A percentile compares a stretch with the other conserved stretches of the same genome.
These are phyloP conservation scores for Aspergillus novoparasiticus DNA, from an alignment of 2,329 filamentous ascomycete genomes.

Conservation along the genomic window DNA sequence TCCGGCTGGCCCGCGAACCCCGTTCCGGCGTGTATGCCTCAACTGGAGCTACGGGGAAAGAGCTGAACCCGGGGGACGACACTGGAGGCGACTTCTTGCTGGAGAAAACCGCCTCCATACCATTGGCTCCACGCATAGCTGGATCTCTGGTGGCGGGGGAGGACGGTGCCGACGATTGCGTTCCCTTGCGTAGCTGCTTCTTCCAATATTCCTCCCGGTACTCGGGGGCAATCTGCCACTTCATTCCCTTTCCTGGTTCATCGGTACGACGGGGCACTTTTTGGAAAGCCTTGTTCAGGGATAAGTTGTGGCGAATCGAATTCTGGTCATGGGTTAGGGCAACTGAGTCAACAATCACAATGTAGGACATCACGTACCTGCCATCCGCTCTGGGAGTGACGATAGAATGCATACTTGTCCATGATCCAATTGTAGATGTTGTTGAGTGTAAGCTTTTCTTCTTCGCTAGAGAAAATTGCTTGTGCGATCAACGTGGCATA, in stretches of 20 bases:
- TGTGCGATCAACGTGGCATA: conserved; percentile 97
- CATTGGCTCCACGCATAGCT: conserved; percentile 39
- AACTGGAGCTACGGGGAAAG: conserved; percentile 44
- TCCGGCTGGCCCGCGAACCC: conserved; percentile 40
- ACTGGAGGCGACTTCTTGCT: conserved; percentile 40
- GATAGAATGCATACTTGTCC: conserved; percentile 89
- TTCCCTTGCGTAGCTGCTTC: conserved; percentile 55
- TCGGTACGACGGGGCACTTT: conserved; percentile 91
- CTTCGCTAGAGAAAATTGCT: conserved; percentile 82
- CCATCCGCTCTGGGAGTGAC: conserved; percentile 84
- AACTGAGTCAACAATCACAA: background rate
- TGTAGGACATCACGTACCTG: conserved; percentile 62
- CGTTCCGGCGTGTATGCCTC: conserved; percentile 53
- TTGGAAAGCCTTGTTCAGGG: conserved; percentile 89
- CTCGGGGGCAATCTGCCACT: conserved; percentile 91
- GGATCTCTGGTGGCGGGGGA: conserved; percentile 49
- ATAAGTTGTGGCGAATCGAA: conserved; percentile 94
- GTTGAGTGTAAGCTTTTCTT: conserved; percentile 86
- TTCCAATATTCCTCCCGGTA: conserved; percentile 85
- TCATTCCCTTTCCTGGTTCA: conserved; percentile 98
- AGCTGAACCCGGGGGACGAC: conserved; percentile 45
- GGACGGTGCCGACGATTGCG: conserved; percentile 49
- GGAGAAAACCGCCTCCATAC: conserved; percentile 45
- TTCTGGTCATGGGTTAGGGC: conserved; percentile 59
- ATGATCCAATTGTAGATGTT: conserved; percentile 95